Evolutionary conservation across 768 basidiomycete species (phyloP).

Genomic region (Russula vinacea): DNA sequence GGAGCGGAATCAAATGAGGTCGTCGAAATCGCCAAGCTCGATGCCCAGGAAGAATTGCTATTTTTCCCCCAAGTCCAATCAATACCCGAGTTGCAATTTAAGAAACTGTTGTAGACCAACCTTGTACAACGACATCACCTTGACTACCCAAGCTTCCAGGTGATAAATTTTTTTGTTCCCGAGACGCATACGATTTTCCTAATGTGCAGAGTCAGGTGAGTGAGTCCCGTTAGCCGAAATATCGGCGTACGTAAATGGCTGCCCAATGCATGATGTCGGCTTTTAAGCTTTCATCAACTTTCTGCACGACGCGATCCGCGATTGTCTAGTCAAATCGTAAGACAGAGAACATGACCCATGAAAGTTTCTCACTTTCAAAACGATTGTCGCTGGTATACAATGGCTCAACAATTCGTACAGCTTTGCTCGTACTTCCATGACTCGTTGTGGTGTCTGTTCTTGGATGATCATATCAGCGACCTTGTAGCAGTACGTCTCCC

Average conservation of each 20-base stretch:
- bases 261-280: conserved; percentile 97
- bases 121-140: conserved; percentile 90
- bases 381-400: conserved; percentile 90
- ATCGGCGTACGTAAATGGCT: conserved; percentile 77
- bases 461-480: conserved; percentile 85
- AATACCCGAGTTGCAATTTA: background rate
- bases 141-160: conserved; percentile 95
- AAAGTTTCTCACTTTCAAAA: conserved; percentile 68
- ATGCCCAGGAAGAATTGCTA: conserved; percentile 55
- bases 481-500: conserved; percentile 95
- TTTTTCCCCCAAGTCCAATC: conserved; percentile 7
- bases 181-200: conserved; percentile 96
- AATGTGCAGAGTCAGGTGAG: conserved; percentile 13
- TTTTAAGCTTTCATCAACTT: conserved; percentile 86
- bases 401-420: conserved; percentile 95
- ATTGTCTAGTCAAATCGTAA: conserved; percentile 61
- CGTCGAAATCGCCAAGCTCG: conserved; percentile 56
- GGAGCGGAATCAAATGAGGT: conserved; percentile 18
- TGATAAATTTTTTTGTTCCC: conserved; percentile 95
- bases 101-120: conserved; percentile 39
- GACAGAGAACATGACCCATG: background rate
- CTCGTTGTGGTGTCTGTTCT: conserved; percentile 83
- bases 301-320: conserved; percentile 80
- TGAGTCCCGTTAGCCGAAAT: background rate
- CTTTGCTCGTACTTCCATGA: conserved; percentile 90